Evolutionary conservation across 2,329 filamentous ascomycete species (phyloP), one percentile per base, ranked within the genome.

Genomic region (Fusarium compactum): DNA sequence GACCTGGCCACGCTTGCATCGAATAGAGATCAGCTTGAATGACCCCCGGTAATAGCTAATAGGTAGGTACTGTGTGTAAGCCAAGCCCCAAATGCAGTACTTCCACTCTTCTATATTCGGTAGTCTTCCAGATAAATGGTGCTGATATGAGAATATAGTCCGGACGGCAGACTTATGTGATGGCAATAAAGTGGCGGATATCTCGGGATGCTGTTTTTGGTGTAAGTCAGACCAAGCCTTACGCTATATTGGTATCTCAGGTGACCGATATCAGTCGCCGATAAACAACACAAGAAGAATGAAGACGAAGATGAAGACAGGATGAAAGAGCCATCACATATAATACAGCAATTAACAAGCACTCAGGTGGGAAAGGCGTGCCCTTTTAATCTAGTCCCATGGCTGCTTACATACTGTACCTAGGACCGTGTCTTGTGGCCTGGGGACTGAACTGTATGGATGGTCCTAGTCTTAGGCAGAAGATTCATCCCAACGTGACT

Each of bases 401-500:
- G 34, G 34, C 16, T 67, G 67, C 62, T 67, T 58, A 64, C 57
- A 55, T 63, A 63, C 58, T 59, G 66, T n/a, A 46, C 46, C 43
- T 27, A 41, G 54, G 50, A 69, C 65, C 24, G n/a, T 50, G 40
- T 47, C 46, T 52, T 52, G 50, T 52, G 32, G 50, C 32, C 34
- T 41, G 32, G 24, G 25, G 12, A 11, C 46, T 38, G 44, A 34
- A 61, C 38, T 38, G 34, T 38, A 44, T 58, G 15, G n/a, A 44
- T 25, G 27, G 61, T 59, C 62, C 52, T 65, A 45, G 67, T 22
- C 50, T 53, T 53, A 69, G 58, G 67, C 68, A 71, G 68, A 65
- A 44, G 22, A 56, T 52, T 60, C 58, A 50, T 58, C 38, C 51
- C 54, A 75, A 58, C 69, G 69, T 71, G 69, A 73, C 66, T 72